Evolutionary conservation across 2,329 filamentous ascomycete genomes (phyloP).

Genomic region (Annulohypoxylon truncatum): DNA sequence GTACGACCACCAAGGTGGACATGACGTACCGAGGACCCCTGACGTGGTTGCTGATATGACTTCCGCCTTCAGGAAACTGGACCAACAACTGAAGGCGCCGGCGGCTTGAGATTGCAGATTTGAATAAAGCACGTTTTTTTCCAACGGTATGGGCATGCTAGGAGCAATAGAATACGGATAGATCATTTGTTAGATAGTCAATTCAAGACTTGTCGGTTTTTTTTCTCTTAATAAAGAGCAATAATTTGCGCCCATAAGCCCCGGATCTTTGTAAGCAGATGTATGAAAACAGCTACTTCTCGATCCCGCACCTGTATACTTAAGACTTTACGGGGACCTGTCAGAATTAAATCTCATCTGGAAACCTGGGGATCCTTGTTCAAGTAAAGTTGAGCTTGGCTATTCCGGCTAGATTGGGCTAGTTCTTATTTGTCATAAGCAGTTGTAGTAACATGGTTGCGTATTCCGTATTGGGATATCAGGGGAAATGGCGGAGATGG

Average conservation of each 20-base stretch:
- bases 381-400: background rate
- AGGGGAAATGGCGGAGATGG: background rate
- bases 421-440: background rate
- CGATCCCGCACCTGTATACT: background rate
- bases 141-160: background rate
- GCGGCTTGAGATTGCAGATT: background rate
- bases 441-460: background rate
- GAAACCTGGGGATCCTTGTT: background rate
- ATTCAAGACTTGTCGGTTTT: background rate
- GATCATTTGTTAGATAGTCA: slow-evolving; percentile 1
- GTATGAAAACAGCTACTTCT: background rate
- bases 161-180: background rate
- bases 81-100: background rate
- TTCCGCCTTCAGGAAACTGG: slow-evolving; percentile 4
- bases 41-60: slow-evolving; percentile 14
- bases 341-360: background rate
- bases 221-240: background rate
- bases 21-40: slow-evolving; percentile 50
- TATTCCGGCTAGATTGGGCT: background rate
- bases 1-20: slow-evolving; percentile 54
- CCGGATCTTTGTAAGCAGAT: background rate
- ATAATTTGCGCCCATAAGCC: no score
- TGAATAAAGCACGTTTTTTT: background rate
- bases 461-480: background rate
- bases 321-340: background rate